A percentile compares a stretch with the other conserved stretches of the same genome.
phyloP scores from a whole-genome alignment of 2,329 filamentous ascomycete genomes.

The Nemania bipapillata region DNA sequence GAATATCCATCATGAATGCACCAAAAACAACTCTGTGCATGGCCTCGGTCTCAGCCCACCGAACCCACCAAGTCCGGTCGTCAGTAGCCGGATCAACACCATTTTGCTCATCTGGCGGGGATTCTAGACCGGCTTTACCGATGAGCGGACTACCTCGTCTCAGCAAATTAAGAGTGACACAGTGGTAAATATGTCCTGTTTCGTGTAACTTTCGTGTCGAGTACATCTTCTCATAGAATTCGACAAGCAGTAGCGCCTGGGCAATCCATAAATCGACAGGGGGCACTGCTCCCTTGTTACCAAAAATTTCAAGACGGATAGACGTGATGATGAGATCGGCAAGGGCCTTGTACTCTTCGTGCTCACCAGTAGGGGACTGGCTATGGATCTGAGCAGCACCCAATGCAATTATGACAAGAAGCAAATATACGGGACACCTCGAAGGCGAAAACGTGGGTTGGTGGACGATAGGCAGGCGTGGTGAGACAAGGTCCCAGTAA shows the following conservation, averaged over 20 bases:
- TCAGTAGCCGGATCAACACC: slow-evolving; percentile 65
- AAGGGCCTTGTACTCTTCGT: slow-evolving; percentile 59
- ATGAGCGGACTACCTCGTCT: slow-evolving; percentile 87
- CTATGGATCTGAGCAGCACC: slow-evolving; percentile 83
- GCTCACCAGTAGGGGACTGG: slow-evolving; percentile 64
- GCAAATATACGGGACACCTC: slow-evolving; percentile 78
- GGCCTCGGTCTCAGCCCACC: slow-evolving; percentile 89
- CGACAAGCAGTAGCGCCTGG: slow-evolving; percentile 82
- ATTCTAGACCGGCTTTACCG: slow-evolving; percentile 80
- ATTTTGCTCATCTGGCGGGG: slow-evolving; percentile 75
- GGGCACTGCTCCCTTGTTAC: slow-evolving; percentile 81
- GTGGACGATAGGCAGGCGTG: slow-evolving; percentile 87
- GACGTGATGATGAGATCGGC: slow-evolving; percentile 73
- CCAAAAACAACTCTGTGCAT: slow-evolving; percentile 88
- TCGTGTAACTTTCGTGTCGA: slow-evolving; percentile 85
- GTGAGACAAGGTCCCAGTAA: slow-evolving; percentile 87
- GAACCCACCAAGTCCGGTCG: slow-evolving; percentile 74
- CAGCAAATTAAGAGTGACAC: slow-evolving; percentile 84
- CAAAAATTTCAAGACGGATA: slow-evolving; percentile 84
- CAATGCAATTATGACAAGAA: slow-evolving; percentile 84
- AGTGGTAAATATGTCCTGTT: slow-evolving; percentile 88
- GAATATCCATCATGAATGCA: slow-evolving; percentile 88
- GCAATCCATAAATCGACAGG: slow-evolving; percentile 90
- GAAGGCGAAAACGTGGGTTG: slow-evolving; percentile 86
- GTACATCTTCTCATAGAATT: slow-evolving; percentile 93